Conservation (phyloP, 768 basidiomycete genomes). For the Naganishia vaughanmartiniae region DNA sequence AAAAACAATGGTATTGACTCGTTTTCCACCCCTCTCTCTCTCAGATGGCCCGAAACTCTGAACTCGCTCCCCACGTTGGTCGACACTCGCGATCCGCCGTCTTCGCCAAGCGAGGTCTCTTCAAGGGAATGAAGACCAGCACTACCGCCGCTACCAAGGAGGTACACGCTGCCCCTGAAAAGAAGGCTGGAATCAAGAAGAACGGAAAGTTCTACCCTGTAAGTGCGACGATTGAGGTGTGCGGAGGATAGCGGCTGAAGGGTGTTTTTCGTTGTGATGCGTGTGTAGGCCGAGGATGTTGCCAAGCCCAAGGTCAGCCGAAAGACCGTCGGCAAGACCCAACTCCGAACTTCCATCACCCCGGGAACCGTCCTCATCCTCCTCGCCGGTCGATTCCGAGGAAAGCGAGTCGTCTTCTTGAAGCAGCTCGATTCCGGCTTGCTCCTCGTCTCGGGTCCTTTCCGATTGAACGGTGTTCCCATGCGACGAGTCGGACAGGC, state of each 20-base stretch:
- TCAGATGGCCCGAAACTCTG: slow-evolving; percentile 59
- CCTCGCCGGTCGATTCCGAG: slow-evolving; percentile 94
- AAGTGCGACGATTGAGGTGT: background rate
- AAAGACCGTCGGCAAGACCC: slow-evolving; percentile 67
- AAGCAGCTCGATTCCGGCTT: slow-evolving; percentile 86
- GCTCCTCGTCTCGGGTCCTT: slow-evolving; percentile 93
- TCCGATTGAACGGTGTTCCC: slow-evolving; percentile 90
- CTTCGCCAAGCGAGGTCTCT: slow-evolving; percentile 73
- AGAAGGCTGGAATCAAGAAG: slow-evolving; percentile 73
- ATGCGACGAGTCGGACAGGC: slow-evolving; percentile 97
- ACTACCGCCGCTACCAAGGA: slow-evolving; percentile 63
- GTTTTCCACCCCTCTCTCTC: background rate
- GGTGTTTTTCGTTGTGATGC: background rate
- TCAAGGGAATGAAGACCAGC: slow-evolving; percentile 73
- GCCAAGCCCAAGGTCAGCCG: slow-evolving; percentile 85
- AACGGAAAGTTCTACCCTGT: slow-evolving; percentile 81
- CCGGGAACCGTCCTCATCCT: slow-evolving; percentile 94
- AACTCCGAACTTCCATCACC: slow-evolving; percentile 80
- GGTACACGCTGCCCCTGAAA: slow-evolving; percentile 69
- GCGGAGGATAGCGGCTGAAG: background rate
- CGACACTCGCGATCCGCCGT: slow-evolving; percentile 79
- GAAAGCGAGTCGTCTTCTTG: slow-evolving; percentile 97
- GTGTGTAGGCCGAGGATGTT: slow-evolving; percentile 74
- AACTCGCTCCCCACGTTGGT: slow-evolving; percentile 76
- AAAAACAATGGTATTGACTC: background rate